Conservation (phyloP, 805 yeast genomes). For the Cyberlindnera amylophila region DNA sequence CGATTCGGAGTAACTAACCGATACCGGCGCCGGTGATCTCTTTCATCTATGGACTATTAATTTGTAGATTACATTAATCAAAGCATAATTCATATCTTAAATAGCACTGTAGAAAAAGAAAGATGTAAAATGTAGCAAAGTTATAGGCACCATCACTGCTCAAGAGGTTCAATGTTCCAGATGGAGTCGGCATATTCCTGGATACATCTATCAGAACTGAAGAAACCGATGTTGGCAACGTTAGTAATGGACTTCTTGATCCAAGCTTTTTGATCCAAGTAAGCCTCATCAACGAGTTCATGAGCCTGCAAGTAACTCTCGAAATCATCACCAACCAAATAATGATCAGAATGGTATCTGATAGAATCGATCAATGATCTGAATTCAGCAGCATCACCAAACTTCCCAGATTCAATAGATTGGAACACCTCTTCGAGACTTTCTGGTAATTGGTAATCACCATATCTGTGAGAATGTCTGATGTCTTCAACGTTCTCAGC, state of each 20-base stretch:
- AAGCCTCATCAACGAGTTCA: slow-evolving; percentile 67
- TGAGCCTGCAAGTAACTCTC: slow-evolving; percentile 85
- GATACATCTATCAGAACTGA: slow-evolving; percentile 85
- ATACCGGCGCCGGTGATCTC: too few relatives aligned
- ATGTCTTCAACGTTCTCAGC: slow-evolving; percentile 87
- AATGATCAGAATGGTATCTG: slow-evolving; percentile 74
- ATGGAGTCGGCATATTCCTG: slow-evolving; percentile 88
- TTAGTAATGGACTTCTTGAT: slow-evolving; percentile 66
- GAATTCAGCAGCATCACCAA: slow-evolving; percentile 69
- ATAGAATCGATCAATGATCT: slow-evolving; percentile 66
- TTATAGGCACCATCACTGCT: too few relatives aligned
- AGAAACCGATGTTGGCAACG: slow-evolving; percentile 93
- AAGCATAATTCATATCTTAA: too few relatives aligned
- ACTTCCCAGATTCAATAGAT: slow-evolving; percentile 62
- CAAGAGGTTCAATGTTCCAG: slow-evolving; percentile 95
- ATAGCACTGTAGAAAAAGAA: too few relatives aligned
- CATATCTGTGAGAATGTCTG: slow-evolving; percentile 68
- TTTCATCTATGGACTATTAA: too few relatives aligned
- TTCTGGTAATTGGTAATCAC: slow-evolving; percentile 51
- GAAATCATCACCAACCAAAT: slow-evolving; percentile 85
- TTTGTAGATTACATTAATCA: too few relatives aligned
- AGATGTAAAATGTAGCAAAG: too few relatives aligned
- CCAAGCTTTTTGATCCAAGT: slow-evolving; percentile 67
- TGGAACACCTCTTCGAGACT: slow-evolving; percentile 59
- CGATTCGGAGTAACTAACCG: too few relatives aligned